Evolutionary conservation across 345 rosid species (phyloP), one percentile per base, ranked within the genome.

Genomic region (Populus davidiana): DNA sequence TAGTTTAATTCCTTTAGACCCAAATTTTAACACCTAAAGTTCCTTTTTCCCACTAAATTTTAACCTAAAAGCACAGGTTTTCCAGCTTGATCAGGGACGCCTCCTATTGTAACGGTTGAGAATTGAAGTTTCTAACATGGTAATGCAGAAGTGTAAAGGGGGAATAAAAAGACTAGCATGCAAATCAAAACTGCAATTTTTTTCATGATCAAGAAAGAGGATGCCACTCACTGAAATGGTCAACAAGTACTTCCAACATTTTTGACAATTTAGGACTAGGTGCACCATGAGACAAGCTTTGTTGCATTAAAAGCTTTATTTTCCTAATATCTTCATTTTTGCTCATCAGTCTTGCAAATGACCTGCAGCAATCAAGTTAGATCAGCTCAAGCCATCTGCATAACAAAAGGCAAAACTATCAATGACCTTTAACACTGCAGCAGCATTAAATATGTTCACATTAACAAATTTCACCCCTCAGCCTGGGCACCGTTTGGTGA

Each of bases 241-340:
- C 90, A 77, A 80, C 80, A 71, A 93, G 84, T 75, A 95, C 85
- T 83, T 93, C 93, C 82, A 95, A 80, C 96, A 93, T 87, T 86
- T 95, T 95, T 67, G 94, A 89, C 84, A 95, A 77, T 78, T 95
- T 95, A 70, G 98, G 98, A 86, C 92, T 91, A 59, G 98, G 97
- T 70, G 96, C 92, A 72, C 98, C 97, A 63, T 87, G 89, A 59
- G 91, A 90, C 83, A 93, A 89, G 82, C 85, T 91, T 73, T 75
- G 89, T 87, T 91, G 91, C 99, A 93, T 95, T 81, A 89, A 75
- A 81, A 92, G 88, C 80, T 90, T 93, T 62, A 91, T 86, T 81
- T 82, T 87, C 85, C 79, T 79, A 70, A 93, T 85, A 71, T 78
- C 88, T 88, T 93, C 99, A 84, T 95, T 93, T 85, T 83, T 91